Evolutionary conservation across 129 eudicot genomes (phyloP), one percentile per base, ranked within the genome.

Genomic region (Lactuca saligna): DNA sequence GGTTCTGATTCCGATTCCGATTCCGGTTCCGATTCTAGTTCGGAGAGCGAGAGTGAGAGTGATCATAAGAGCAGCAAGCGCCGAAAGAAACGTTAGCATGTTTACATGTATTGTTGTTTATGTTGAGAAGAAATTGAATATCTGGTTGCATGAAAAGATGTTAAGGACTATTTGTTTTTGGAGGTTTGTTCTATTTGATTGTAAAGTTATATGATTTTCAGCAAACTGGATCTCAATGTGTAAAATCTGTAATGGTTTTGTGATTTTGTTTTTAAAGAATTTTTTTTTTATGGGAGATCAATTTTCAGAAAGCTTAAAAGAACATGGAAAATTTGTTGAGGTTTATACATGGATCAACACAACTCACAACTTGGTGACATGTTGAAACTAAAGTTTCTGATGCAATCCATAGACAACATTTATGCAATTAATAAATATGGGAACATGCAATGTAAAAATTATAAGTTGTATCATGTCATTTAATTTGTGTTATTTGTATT

Each of bases 21-120:
- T 11, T 46, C 51, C 0, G 9, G 6, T n/a, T 11, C 91, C 0
- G 81, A 65, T 16, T 85, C 95, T 17, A 75, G 48, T 0, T 87
- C 97, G 20, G 81, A 78, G 13, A 81, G 86, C 25, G 72, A 75
- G 12, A 65, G 80, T 50, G 86, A 82, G 39, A 78, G 80, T 8
- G 87, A 87, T 69, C 80, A 61, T 42, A 80, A 56, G 42, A 65
- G 80, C 48, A 74, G 77, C 61, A 86, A 80, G 75, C 78, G 71
- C 17, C 77, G 83, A 48, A 74, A 76, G 65, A 79, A 81, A 58
- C 78, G 74, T 20, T 85, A 66, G 70, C 6, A 49, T 76, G 17
- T 60, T 13, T 15, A 46, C 57, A 12, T 41, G 57, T 6, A 6
- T 35, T 4, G 0, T 35, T 15, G n/a, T n/a, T 35, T 35, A 6